Base-by-base conservation (phyloP, 2,329 filamentous ascomycete genomes). In the Aaosphaeria pasadenensis region DNA sequence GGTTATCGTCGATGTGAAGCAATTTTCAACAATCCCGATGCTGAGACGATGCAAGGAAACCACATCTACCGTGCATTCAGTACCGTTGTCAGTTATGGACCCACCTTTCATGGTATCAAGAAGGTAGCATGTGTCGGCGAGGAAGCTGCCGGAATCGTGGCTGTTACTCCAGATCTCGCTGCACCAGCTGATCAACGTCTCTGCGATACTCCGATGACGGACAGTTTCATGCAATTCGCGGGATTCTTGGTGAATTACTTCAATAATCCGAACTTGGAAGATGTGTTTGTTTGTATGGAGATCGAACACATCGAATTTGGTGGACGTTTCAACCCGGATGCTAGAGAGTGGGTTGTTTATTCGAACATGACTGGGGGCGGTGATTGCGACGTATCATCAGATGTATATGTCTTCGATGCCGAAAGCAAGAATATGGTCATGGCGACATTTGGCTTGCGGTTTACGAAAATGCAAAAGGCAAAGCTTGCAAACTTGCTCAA, bases 11-110 rank as follows among this genome's bases (percentile, higher is more conserved):
- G 49, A 17, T 67, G 58, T 49, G 43, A 55, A 9, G 52, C 56
- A 11, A 32, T 74, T 11, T 48, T 71, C 7, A 31, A 55, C 39
- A 49, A 43, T 47, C 42, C 36, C 2, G 60, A 62, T 7, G 60
- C 47, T 4, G 66, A 70, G 33, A 64, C 68, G 5, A 57, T 60
- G 11, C 58, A 64, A 38, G 65, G 63, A 4, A 61, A 58, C 7
- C 64, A 65, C 49, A 65, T 76, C 11, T 77, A 77, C 55, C 52
- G 55, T 9, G 56, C 60, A 4, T 71, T 75, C 50, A 45, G 48
- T 1, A 55, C 64, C 1, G 54, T 74, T 7, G 68, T 76, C 7
- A 56, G 69, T 38, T 74, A 71, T 49, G 52, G 50, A 2, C 49
- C 58, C 6, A 11, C 46, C 6, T 74, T 66, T 52, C 63, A 51